Base-by-base conservation (phyloP, 1,139 yeast species). In the Yamadazyma epiphylla region DNA sequence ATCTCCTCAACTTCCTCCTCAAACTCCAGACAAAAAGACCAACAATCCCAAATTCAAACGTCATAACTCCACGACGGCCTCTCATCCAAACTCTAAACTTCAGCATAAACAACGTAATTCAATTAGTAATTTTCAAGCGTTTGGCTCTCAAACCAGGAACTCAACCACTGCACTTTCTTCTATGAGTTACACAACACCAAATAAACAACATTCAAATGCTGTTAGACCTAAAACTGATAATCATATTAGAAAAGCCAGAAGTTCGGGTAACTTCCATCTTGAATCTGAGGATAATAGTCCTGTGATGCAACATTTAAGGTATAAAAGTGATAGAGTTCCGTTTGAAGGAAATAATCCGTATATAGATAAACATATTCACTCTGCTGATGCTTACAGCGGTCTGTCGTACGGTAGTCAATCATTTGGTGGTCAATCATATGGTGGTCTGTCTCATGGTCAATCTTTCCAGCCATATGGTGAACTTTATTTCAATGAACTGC, bases 181-280 rank as follows among this genome's bases (percentile, higher is more conserved):
- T 7, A 39, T 58, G 42, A 32, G 37, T 4, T 39, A 33, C 23
- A 45, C 31, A 24, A 24, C 42, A 20, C 37, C 37, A 10, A 32
- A 30, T 11, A 35, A 41, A 30, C 36, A 29, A 22, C 33, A 29
- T 4, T 5, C 24, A 10, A 22, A 14, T 19, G 24, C 27, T 13
- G 34, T 30, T 25, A 31, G 42, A 12, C 36, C 39, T 4, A 37
- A 33, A 2, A 38, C 43, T 16, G 45, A 36, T 22, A 28, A 38
- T 17, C 26, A 27, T 13, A 41, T 62, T 5, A 50, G 65, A 4
- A 61, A 62, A 29, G 65, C 70, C 0, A 54, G 47, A 39, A 62
- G 69, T 33, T 58, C 69, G 1, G 58, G 59, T 1, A 61, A 61
- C 33, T 60, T 64, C 33, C 36, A 42, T 8, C 28, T 27, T 10